A percentile compares a stretch with the other conserved stretches of the same genome.
These are phyloP conservation scores for Alternaria conjuncta DNA, from an alignment of 2,329 filamentous ascomycete genomes.

Conservation along the genomic window DNA sequence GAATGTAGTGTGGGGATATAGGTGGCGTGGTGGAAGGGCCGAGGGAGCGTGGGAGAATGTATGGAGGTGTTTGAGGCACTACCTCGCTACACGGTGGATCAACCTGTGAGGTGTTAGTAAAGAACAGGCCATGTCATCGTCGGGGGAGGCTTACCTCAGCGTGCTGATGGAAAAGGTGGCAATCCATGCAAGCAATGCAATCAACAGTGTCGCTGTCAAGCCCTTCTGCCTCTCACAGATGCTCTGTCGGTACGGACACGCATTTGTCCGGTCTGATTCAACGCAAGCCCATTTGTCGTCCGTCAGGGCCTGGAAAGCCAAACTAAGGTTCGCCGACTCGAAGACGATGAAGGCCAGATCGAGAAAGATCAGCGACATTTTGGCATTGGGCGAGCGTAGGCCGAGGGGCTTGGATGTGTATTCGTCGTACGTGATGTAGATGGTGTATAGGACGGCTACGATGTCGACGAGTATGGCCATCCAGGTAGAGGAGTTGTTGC, in stretches of 20 bases:
- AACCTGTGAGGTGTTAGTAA: slow-evolving; percentile 25
- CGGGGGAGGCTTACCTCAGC: slow-evolving; percentile 34
- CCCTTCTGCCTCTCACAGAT: slow-evolving; percentile 72
- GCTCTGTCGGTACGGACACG: slow-evolving; percentile 39
- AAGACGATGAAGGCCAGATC: slow-evolving; percentile 98
- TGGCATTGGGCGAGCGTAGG: slow-evolving; percentile 80
- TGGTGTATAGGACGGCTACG: slow-evolving; percentile 85
- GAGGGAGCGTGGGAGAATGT: slow-evolving; percentile 1
- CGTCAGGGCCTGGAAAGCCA: slow-evolving; percentile 84
- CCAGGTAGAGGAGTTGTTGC: slow-evolving; percentile 69
- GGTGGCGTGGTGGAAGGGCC: slow-evolving; percentile 2
- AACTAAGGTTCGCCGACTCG: slow-evolving; percentile 87
- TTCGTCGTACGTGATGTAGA: slow-evolving; percentile 96
- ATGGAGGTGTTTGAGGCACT: slow-evolving; percentile 20
- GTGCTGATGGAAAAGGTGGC: slow-evolving; percentile 84
- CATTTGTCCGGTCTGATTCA: slow-evolving; percentile 12
- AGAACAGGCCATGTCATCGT: not conserved
- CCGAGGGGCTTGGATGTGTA: slow-evolving; percentile 94
- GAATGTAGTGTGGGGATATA: slow-evolving; percentile 1
- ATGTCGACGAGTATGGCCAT: slow-evolving; percentile 91
- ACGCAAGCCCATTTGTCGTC: slow-evolving; percentile 63
- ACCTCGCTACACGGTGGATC: slow-evolving; percentile 40
- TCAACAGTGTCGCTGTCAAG: slow-evolving; percentile 77
- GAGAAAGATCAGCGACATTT: slow-evolving; percentile 86
- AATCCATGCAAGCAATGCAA: slow-evolving; percentile 88